phyloP scores from a whole-genome alignment of 2,329 filamentous ascomycete genomes.

The Dendryphion nanum region DNA sequence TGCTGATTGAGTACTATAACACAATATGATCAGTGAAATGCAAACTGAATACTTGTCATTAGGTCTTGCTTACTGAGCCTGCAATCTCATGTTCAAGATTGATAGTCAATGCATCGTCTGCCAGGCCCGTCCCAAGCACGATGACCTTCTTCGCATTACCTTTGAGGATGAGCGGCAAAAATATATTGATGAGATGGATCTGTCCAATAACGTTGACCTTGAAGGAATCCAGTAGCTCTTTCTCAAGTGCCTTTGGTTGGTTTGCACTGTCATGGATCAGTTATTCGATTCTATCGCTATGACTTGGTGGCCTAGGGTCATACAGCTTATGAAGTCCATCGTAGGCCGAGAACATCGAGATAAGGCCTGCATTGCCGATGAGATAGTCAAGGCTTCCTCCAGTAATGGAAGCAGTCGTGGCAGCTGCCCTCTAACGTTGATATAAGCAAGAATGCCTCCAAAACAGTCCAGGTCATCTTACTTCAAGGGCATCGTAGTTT shows the following conservation, averaged over 20 bases:
- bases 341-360: constrained; percentile 28
- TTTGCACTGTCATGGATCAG: too few species aligned
- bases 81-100: background rate
- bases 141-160: constrained; percentile 56
- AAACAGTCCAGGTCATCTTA: too few species aligned
- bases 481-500: constrained; percentile 18
- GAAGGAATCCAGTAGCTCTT: too few species aligned
- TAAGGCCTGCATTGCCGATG: constrained; percentile 51
- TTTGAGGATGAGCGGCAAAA: constrained; percentile 53
- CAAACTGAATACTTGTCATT: too few species aligned
- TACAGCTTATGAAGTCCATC: constrained; percentile 6
- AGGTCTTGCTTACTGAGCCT: too few species aligned
- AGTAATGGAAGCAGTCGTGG: constrained; percentile 14
- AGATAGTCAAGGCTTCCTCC: constrained; percentile 49
- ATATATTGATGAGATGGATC: constrained; percentile 54
- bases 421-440: constrained; percentile 21
- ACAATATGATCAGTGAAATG: too few species aligned
- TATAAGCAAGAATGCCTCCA: too few species aligned
- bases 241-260: too few species aligned
- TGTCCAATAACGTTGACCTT: constrained; percentile 54
- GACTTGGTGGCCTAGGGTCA: too few species aligned
- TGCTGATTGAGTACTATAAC: constrained; percentile 53
- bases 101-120: background rate
- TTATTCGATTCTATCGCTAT: too few species aligned
- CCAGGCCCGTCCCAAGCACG: background rate